phyloP scores from a whole-genome alignment of 352 stramenopile genomes.

The Phytopythium vexans region DNA sequence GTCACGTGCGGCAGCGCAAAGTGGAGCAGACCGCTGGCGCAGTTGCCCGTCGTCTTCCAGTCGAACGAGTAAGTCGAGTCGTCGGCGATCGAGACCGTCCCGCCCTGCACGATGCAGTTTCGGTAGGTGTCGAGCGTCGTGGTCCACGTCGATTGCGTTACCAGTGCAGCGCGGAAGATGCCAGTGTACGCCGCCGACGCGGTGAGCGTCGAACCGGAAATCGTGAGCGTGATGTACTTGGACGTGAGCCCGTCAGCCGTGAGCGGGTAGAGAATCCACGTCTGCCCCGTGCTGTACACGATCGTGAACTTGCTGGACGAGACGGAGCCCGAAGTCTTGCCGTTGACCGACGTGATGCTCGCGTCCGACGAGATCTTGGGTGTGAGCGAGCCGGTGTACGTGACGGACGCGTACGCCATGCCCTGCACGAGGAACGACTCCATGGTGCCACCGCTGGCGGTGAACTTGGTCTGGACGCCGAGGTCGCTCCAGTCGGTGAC shows the following conservation, averaged over 20 bases:
- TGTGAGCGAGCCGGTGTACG: constrained; percentile 34
- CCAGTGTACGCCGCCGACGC: constrained; percentile 30
- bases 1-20: constrained; percentile 57
- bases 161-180: constrained; percentile 27
- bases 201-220: constrained; percentile 17
- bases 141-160: constrained; percentile 25
- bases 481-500: constrained; percentile 52
- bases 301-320: constrained; percentile 39
- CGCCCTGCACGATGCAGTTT: constrained; percentile 41
- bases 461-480: constrained; percentile 43
- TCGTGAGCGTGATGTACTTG: constrained; percentile 11
- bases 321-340: constrained; percentile 3
- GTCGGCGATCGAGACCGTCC: constrained; percentile 36
- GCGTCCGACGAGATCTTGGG: constrained; percentile 38
- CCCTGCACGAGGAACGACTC: constrained; percentile 49
- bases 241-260: constrained; percentile 27
- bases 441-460: constrained; percentile 28
- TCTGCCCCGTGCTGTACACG: constrained; percentile 40
- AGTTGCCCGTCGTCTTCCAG: constrained; percentile 57
- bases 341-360: constrained; percentile 51
- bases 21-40: constrained; percentile 51
- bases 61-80: constrained; percentile 47
- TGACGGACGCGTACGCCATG: constrained; percentile 63
- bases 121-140: constrained; percentile 31
- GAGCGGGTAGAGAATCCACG: constrained; percentile 60